phyloP scores from a whole-genome alignment of 2,329 filamentous ascomycete species.

The Lasiodiplodia gonubiensis region DNA sequence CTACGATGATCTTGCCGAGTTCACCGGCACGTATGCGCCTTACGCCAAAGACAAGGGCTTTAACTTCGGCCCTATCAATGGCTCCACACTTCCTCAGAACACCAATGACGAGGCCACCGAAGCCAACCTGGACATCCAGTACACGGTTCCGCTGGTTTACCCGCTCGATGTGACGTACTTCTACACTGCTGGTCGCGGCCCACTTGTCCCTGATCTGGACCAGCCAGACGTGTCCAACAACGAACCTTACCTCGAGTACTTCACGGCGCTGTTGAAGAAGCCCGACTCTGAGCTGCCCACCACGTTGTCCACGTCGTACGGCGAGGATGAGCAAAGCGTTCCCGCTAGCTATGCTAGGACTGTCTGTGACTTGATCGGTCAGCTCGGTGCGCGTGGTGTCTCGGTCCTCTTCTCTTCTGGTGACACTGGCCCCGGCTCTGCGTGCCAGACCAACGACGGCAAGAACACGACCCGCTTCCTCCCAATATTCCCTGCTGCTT shows the following conservation, averaged over 20 bases:
- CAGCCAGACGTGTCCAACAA: constrained; percentile 50
- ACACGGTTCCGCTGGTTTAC: constrained; percentile 52
- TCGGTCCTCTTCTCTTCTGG: constrained; percentile 49
- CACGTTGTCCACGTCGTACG: constrained; percentile 48
- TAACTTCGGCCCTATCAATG: constrained; percentile 50
- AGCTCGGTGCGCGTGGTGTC: constrained; percentile 48
- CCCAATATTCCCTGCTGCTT: constrained; percentile 54
- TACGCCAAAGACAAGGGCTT: constrained; percentile 52
- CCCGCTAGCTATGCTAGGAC: constrained; percentile 45
- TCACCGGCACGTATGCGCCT: constrained; percentile 48
- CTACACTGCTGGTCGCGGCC: constrained; percentile 54
- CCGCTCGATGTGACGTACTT: constrained; percentile 54
- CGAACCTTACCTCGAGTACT: constrained; percentile 54
- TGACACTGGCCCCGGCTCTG: constrained; percentile 48
- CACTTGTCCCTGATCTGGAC: constrained; percentile 55
- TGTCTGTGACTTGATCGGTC: constrained; percentile 48
- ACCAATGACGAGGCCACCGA: constrained; percentile 51
- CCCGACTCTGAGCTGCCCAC: constrained; percentile 44
- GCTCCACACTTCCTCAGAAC: constrained; percentile 42
- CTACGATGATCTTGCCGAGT: constrained; percentile 52
- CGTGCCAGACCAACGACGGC: constrained; percentile 54
- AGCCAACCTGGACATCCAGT: constrained; percentile 59
- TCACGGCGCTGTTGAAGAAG: constrained; percentile 43
- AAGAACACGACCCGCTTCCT: constrained; percentile 51
- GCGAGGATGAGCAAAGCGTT: constrained; percentile 49